Evolutionary conservation across 2,329 filamentous ascomycete species (phyloP).

Genomic region (Rugonectria rugulosa): DNA sequence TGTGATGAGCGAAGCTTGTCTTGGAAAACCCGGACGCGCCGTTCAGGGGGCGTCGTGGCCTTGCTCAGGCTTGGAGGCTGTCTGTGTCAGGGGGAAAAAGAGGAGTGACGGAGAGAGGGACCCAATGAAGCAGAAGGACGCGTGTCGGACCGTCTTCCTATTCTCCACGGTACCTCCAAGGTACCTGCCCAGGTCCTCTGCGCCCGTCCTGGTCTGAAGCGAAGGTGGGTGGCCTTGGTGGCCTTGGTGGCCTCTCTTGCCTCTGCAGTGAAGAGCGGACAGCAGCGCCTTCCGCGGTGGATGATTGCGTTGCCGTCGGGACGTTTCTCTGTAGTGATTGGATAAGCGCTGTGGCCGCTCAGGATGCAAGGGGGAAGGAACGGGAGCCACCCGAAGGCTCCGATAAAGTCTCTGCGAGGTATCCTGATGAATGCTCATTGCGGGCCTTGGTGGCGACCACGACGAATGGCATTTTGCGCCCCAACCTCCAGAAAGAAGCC

Average conservation of each 20-base stretch:
- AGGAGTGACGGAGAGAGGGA: background rate
- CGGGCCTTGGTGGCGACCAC: constrained; percentile 8
- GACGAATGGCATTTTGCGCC: constrained; percentile 8
- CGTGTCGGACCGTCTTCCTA: constrained; percentile 17
- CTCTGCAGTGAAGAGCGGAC: background rate
- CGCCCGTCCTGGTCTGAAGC: background rate
- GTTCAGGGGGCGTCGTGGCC: constrained; percentile 36
- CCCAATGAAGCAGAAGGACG: constrained; percentile 14
- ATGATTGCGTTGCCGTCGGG: background rate
- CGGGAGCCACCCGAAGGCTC: constrained; percentile 15
- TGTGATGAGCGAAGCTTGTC: constrained; percentile 17
- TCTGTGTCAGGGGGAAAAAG: constrained; percentile 22
- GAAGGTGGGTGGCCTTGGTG: background rate
- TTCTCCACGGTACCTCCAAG: constrained; percentile 10
- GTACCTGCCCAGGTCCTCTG: constrained; percentile 7
- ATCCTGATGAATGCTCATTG: no score
- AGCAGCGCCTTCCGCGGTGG: background rate
- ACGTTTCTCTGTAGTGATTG: background rate
- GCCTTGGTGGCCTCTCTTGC: no score
- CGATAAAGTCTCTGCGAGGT: constrained; percentile 8
- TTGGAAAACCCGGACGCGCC: constrained; percentile 35
- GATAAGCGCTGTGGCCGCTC: background rate
- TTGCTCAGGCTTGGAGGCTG: constrained; percentile 16
- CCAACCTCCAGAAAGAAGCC: constrained; percentile 10
- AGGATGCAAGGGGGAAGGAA: constrained; percentile 10